Conservation (phyloP, 2,329 filamentous ascomycete genomes). For the Alternaria sp. region DNA sequence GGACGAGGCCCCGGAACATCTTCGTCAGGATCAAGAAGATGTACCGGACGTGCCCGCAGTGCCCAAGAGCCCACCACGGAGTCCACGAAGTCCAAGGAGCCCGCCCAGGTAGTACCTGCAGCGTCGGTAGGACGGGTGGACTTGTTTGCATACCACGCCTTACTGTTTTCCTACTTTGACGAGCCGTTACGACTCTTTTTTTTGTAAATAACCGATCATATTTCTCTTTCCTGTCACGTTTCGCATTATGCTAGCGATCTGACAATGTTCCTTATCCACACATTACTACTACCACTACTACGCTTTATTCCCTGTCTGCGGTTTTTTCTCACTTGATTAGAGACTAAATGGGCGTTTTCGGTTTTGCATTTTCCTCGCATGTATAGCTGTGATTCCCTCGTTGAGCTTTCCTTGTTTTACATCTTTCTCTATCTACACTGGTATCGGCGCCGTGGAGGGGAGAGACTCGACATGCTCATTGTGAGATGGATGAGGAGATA, state of each 20-base stretch:
- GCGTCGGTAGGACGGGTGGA: slow-evolving; percentile 1
- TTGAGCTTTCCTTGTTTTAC: background rate
- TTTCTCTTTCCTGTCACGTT: background rate
- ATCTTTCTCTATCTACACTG: background rate
- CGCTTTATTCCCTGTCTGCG: background rate
- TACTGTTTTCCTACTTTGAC: slow-evolving; percentile 1
- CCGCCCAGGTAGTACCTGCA: slow-evolving; percentile 8
- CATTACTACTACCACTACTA: background rate
- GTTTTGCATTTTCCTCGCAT: background rate
- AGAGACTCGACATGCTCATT: background rate
- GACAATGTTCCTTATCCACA: background rate
- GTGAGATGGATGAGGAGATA: background rate
- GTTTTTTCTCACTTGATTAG: background rate
- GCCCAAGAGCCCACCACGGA: slow-evolving; percentile 26
- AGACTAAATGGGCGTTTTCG: background rate
- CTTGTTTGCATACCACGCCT: slow-evolving; percentile 4
- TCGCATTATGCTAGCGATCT: background rate
- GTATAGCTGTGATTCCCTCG: slow-evolving; percentile 4
- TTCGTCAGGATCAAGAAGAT: slow-evolving; percentile 15
- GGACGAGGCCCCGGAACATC: slow-evolving; percentile 38
- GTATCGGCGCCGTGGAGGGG: background rate
- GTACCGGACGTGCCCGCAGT: slow-evolving; percentile 28
- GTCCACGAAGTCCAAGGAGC: slow-evolving; percentile 27
- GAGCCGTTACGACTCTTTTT: slow-evolving; percentile 8
- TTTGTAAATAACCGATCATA: slow-evolving; percentile 9